Evolutionary conservation across 1,284 basidiomycete genomes (phyloP), one percentile per base, ranked within the genome.

Genomic region (Ustilago trichophora): DNA sequence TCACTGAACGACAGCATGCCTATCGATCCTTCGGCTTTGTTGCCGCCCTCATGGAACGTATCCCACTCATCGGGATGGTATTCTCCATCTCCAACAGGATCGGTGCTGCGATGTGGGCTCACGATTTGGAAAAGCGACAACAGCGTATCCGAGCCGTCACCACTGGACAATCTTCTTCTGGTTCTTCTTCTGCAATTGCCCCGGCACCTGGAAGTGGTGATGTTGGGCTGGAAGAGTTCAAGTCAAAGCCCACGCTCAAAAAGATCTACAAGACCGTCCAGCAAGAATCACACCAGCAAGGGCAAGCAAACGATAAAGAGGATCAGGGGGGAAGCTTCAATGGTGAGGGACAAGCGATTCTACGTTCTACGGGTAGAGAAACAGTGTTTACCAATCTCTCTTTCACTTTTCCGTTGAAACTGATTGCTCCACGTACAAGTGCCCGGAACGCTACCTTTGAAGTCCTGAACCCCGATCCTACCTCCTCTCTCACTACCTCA

Each of bases 361-460:
- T 71, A 0, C 49, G 68, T 29, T 18, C n/a, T n/a, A n/a, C n/a
- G n/a, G n/a, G n/a, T n/a, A n/a, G 34, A 15, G 32, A 35, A 16
- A 63, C 53, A 4, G 45, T 63, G 58, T 91, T 97, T 82, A 86
- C 89, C 2, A 87, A 91, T 66, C 84, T 94, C 13, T 88, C 88
- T 15, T 91, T 89, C 37, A 86, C 88, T 3, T 98, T 97, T 80
- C 94, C 94, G 3, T 85, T 98, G 73, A 97, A 97, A 83, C 86
- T 98, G 19, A 85, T 97, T 60, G 88, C 91, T 3, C 91, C 93
- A 1, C 68, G 78, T 2, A 70, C 83, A 2, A 80, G 82, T 18
- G 81, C 83, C 9, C 78, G 83, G 56, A 82, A 82, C 0, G 45
- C 77, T 7, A 65, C 80, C 46, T 54, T 46, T 29, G 46, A 47